Evolutionary conservation across 345 rosid species (phyloP).

Genomic region (Durio zibethinus): DNA sequence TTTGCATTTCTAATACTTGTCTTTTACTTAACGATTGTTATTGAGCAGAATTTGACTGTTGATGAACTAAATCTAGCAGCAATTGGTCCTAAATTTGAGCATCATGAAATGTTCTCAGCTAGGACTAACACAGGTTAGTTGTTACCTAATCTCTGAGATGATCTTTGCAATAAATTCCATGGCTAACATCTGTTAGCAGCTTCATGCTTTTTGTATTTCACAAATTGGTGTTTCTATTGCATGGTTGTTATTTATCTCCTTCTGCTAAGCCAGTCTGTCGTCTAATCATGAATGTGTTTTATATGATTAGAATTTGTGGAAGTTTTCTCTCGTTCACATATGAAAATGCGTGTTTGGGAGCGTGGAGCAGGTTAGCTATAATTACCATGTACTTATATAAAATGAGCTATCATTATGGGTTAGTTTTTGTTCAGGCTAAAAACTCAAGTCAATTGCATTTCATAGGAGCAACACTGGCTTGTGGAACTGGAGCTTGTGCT

Average conservation of each 20-base stretch:
- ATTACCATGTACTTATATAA: not conserved
- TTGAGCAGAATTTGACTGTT: constrained; percentile 62
- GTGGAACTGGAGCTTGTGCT: constrained; percentile 99
- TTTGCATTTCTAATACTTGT: constrained; percentile 5
- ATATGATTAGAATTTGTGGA: constrained; percentile 72
- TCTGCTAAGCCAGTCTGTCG: not conserved
- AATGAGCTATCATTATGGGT: not conserved
- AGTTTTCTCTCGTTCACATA: constrained; percentile 70
- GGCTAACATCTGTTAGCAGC: not conserved
- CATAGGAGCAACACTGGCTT: constrained; percentile 91
- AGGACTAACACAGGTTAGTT: constrained; percentile 89
- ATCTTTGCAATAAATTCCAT: not conserved
- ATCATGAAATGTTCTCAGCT: constrained; percentile 84
- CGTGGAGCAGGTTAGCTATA: constrained; percentile 81
- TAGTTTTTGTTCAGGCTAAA: constrained; percentile 3
- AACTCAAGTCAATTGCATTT: not conserved
- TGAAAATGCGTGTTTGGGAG: constrained; percentile 99
- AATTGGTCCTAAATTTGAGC: constrained; percentile 91
- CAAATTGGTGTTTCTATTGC: not conserved
- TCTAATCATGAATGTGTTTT: constrained; percentile 1
- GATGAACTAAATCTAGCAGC: constrained; percentile 75
- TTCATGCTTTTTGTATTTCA: not conserved
- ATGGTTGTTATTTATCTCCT: not conserved
- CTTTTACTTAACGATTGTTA: not conserved
- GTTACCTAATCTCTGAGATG: constrained; percentile 6